Evolutionary conservation across 2,329 filamentous ascomycete species (phyloP).

Genomic region (Neocucurbitaria cava): DNA sequence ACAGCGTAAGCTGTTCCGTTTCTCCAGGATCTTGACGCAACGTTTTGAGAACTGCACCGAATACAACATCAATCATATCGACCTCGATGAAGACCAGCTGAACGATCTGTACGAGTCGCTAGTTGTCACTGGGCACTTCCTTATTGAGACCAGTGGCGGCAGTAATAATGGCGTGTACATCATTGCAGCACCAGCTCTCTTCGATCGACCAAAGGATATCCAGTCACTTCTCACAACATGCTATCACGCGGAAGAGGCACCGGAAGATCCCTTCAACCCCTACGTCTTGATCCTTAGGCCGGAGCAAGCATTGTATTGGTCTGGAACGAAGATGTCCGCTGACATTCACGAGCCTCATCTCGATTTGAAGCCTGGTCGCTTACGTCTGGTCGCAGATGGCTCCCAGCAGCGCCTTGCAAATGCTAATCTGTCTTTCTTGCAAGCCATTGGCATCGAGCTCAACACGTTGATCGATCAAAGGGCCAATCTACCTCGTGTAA

Average conservation of each 20-base stretch:
- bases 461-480: constrained; percentile 90
- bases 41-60: constrained; percentile 97
- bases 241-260: constrained; percentile 71
- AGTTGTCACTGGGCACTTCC: constrained; percentile 82
- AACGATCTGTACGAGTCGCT: constrained; percentile 82
- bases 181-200: constrained; percentile 82
- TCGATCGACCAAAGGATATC: constrained; percentile 78
- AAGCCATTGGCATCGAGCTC: constrained; percentile 81
- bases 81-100: constrained; percentile 70
- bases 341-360: constrained; percentile 78
- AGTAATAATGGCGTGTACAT: constrained; percentile 76
- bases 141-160: constrained; percentile 75
- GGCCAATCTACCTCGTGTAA: constrained; percentile 92
- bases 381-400: constrained; percentile 87
- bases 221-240: constrained; percentile 83
- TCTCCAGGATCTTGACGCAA: constrained; percentile 87
- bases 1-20: constrained; percentile 95
- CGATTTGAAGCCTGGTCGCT: constrained; percentile 84
- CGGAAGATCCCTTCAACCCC: constrained; percentile 77
- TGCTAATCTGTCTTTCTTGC: constrained; percentile 79
- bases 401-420: constrained; percentile 79
- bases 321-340: constrained; percentile 75
- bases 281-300: constrained; percentile 87
- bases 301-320: constrained; percentile 80
- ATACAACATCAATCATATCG: constrained; percentile 82